Evolutionary conservation across 768 basidiomycete species (phyloP), one percentile per base, ranked within the genome.

Genomic region (Lactarius sanguifluus): DNA sequence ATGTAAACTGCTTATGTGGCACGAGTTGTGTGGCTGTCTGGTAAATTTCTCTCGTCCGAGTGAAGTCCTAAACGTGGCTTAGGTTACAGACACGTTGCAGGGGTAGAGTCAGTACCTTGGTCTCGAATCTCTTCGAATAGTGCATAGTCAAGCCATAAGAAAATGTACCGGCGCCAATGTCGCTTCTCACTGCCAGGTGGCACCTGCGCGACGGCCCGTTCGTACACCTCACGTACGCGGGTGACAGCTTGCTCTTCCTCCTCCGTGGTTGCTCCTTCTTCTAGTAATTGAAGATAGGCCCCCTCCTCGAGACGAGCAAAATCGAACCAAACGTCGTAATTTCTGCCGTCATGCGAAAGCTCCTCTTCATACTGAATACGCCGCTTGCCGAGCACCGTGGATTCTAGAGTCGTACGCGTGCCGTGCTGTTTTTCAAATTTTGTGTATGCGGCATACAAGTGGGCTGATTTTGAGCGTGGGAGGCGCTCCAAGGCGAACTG

Each of bases 391-490:
- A 98, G 84, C 0, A 99, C 96, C 8, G 97, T 99, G 47, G 87
- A 85, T 76, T 98, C 96, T 30, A 99, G 86, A 0, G 93, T 89
- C 5, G 86, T 83, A 7, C 93, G 87, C 10, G 91, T 89, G 15
- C 97, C 97, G 71, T 95, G 94, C 73, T 98, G 97, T 76, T 99
- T 99, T 79, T 98, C 97, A 69, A 99, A 98, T 75, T 92, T 94
- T 25, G 96, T 96, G 73, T 96, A 99, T 0, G 95, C 85, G 4
- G 95, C 87, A 73, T 98, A 99, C 12, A 99, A 81, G 10, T 82
- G 79, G 0, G 85, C 86, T 7, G 96, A 97, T 76, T 97, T 97
- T 32, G 96, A 94, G 28, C 95, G 85, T 7, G 97, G 93, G 45
- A 99, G 84, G 30, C 95, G 87, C 20, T 91, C 87, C 16, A 99